Conservation (phyloP, 148 eudicot genomes). For the Rheum nobile region DNA sequence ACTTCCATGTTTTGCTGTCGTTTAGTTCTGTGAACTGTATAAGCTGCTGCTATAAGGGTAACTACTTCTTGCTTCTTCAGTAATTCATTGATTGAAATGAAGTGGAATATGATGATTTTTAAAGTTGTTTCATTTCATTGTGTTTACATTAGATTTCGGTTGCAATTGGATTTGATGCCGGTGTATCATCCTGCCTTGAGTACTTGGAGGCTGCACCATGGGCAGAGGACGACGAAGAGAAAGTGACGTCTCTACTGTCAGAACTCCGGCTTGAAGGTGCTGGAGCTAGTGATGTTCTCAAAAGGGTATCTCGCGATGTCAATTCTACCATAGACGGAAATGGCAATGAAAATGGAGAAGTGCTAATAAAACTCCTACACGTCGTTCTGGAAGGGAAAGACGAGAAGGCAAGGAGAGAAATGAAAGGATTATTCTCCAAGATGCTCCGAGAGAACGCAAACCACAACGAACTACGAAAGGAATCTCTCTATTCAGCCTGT, state of each 20-base stretch:
- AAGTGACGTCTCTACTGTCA: slow-evolving; percentile 65
- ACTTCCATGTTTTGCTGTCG: not conserved
- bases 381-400: slow-evolving; percentile 93
- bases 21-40: not conserved
- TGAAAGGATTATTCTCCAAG: slow-evolving; percentile 74
- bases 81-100: not conserved
- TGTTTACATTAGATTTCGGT: slow-evolving; percentile 58
- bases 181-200: slow-evolving; percentile 84
- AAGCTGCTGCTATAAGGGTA: not conserved
- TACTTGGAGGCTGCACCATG: slow-evolving; percentile 98
- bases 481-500: slow-evolving; percentile 73
- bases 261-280: slow-evolving; percentile 76
- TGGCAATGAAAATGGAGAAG: slow-evolving; percentile 46
- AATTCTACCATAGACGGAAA: slow-evolving; percentile 16
- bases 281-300: slow-evolving; percentile 69
- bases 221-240: slow-evolving; percentile 96
- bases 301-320: slow-evolving; percentile 66
- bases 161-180: slow-evolving; percentile 98
- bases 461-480: slow-evolving; percentile 66
- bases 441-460: slow-evolving; percentile 76
- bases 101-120: not conserved
- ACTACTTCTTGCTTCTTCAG: not conserved
- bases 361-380: slow-evolving; percentile 66
- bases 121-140: not conserved
- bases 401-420: slow-evolving; percentile 91